Base-by-base conservation (phyloP, 1,139 yeast genomes). In the Barnettozyma hawaiiensis region DNA sequence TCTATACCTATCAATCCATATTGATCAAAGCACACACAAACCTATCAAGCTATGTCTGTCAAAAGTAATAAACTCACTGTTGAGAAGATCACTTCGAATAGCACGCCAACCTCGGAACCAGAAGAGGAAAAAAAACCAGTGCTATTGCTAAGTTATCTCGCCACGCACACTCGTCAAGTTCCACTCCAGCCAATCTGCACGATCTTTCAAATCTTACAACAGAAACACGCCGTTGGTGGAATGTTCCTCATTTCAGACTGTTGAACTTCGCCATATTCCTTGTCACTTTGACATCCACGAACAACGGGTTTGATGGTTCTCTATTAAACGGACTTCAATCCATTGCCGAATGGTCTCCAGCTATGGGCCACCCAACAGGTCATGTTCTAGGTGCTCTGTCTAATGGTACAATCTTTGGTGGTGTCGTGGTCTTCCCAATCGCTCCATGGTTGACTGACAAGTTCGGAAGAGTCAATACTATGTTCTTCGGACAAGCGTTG, bases 401-500 rank as follows among this genome's bases (percentile, higher is more conserved):
- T 20, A 69, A 69, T 52, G 83, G 82, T 38, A 67, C 75, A 14
- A 63, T 71, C 24, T 75, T 76, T 55, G 82, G 83, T 38, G 31
- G 42, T 28, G 26, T 60, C 14, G 19, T 51, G 18, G 36, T 47
- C 39, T 41, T 53, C 34, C 48, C 46, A 16, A 47, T 50, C 14
- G 57, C 64, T 35, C 59, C 70, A 16, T 58, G 57, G 41, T 51
- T 68, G 36, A 60, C 70, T 47, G 81, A 76, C 46, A 55, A 50
- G 16, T 55, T 55, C 36, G 81, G 81, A 34, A 67, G 81, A 61
- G 66, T 61, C 45, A 55, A 58, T 12, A 54, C 68, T 31, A 54
- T 73, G 28, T 42, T 60, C 19, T 38, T 60, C 37, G 76, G 76
- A 29, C 57, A 66, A 27, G n/a, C 58, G 5, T 55, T 70, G 32